Evolutionary conservation across 2,329 filamentous ascomycete genomes (phyloP), one percentile per base, ranked within the genome.

Genomic region (Pleurostoma richardsiae): DNA sequence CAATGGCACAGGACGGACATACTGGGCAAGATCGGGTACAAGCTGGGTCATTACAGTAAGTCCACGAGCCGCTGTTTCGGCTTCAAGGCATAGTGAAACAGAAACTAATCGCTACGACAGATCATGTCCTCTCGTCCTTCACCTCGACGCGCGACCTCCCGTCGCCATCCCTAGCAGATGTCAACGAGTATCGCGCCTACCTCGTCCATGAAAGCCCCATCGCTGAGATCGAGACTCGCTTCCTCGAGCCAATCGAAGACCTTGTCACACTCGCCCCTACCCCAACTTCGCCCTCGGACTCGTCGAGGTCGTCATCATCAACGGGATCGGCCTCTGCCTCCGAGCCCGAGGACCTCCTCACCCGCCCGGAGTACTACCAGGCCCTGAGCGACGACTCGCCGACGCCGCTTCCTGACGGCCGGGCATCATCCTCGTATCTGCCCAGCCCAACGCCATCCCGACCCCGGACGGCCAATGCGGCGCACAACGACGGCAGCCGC

Each of bases 31-130:
- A 81, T 88, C 45, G 83, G 79, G 11, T 74, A 77, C 52, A 88
- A 88, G 59, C 64, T 87, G 6, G 74, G 76, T 30, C 82, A 86
- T 56, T 89, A 88, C 59, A 84, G 82, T 85, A 65, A 62, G 77
- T 48, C 30, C 31, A 3, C 4, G 29, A 19, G 19, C 19, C 19
- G 19, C 19, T 19, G 19, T 19, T 19, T 19, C 19, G 19, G 19
- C 19, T 19, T 19, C 19, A 19, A 19, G 19, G 19, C 19, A 19
- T 19, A 19, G 19, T 19, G 19, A 19, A 19, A 19, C 19, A 19
- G 19, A 19, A 19, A 19, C 19, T 19, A 19, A 8, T 5, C 10
- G 10, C 45, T 57, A 43, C 57, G 48, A 3, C 36, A 83, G 79
- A 82, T 51, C 75, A 80, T 54, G 75, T 81, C 1, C 64, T 88